A percentile compares a stretch with the other conserved stretches of the same genome.
phyloP scores from a whole-genome alignment of 257 asterid genomes.

The Thymus quinquecostatus region DNA sequence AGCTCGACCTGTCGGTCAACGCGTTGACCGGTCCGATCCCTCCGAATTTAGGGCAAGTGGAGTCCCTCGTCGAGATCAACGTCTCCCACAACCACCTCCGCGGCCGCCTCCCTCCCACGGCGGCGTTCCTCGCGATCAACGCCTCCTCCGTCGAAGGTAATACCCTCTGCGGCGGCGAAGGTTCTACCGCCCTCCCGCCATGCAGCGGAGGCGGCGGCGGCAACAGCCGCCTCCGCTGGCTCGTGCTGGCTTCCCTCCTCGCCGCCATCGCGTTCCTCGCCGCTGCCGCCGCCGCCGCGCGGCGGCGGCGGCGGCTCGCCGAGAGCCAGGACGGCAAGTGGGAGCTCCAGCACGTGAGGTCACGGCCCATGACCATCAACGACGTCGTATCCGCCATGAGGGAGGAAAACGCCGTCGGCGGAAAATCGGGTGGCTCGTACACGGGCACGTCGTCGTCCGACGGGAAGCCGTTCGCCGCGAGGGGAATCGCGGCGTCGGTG shows the following conservation, averaged over 20 bases:
- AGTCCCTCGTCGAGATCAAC: conserved; percentile 73
- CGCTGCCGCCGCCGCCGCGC: conserved; percentile 18
- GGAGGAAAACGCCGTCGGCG: conserved; percentile 58
- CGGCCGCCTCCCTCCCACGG: conserved; percentile 70
- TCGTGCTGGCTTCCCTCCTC: conserved; percentile 49
- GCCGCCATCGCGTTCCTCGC: conserved; percentile 40
- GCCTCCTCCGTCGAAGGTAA: conserved; percentile 62
- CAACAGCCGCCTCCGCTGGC: conserved; percentile 49
- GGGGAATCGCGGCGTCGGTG: conserved; percentile 36
- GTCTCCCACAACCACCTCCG: conserved; percentile 68
- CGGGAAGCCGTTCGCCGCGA: conserved; percentile 42
- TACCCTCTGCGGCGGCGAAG: conserved; percentile 59
- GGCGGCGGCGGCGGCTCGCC: conserved; percentile 28
- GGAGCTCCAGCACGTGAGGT: conserved; percentile 57
- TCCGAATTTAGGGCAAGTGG: conserved; percentile 53
- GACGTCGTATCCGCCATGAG: conserved; percentile 53
- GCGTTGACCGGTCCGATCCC: conserved; percentile 67
- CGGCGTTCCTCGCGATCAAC: conserved; percentile 72
- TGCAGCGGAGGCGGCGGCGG: conserved; percentile 38
- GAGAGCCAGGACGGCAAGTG: conserved; percentile 65
- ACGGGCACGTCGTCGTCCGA: conserved; percentile 40
- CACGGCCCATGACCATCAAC: conserved; percentile 43
- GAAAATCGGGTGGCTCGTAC: conserved; percentile 41
- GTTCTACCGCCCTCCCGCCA: conserved; percentile 53
- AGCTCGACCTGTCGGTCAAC: conserved; percentile 72